These are phyloP conservation scores for Talaromyces sp. DNA, from an alignment of 2,329 filamentous ascomycete genomes.

Conservation along the genomic window DNA sequence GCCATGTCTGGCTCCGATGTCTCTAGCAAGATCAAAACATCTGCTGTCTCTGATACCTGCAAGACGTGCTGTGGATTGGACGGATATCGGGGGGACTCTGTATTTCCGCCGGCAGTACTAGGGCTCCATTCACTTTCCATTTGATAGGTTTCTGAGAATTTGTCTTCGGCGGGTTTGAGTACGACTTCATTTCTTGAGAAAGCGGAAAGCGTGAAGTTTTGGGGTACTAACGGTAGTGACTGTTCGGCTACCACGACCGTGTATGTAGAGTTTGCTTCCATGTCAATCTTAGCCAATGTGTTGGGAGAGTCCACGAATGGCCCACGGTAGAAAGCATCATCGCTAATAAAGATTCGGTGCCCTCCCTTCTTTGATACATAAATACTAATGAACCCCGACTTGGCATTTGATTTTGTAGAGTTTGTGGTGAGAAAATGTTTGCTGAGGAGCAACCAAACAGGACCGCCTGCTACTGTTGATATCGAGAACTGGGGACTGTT, in stretches of 20 bases:
- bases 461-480: slow-evolving; percentile 52
- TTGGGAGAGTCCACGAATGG: slow-evolving; percentile 95
- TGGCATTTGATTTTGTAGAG: slow-evolving; percentile 36
- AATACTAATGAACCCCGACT: slow-evolving; percentile 80
- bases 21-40: slow-evolving; percentile 71
- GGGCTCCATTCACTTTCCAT: slow-evolving; percentile 68
- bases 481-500: slow-evolving; percentile 61
- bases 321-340: slow-evolving; percentile 67
- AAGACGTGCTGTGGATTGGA: slow-evolving; percentile 84
- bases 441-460: slow-evolving; percentile 79
- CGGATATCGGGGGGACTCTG: slow-evolving; percentile 71
- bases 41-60: slow-evolving; percentile 51
- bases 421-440: slow-evolving; percentile 77
- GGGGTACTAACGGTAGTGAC: slow-evolving; percentile 66
- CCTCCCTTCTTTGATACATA: slow-evolving; percentile 73
- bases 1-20: slow-evolving; percentile 64
- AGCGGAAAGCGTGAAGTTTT: slow-evolving; percentile 83
- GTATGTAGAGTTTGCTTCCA: slow-evolving; percentile 50
- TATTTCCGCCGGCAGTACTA: slow-evolving; percentile 79
- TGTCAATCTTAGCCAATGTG: slow-evolving; percentile 73
- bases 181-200: slow-evolving; percentile 65
- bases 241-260: slow-evolving; percentile 74
- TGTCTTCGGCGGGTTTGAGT: slow-evolving; percentile 60
- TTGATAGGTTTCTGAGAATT: slow-evolving; percentile 58
- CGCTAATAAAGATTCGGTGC: slow-evolving; percentile 68